Conservation (phyloP, 2,329 filamentous ascomycete genomes). For the Byssochlamys sp. region DNA sequence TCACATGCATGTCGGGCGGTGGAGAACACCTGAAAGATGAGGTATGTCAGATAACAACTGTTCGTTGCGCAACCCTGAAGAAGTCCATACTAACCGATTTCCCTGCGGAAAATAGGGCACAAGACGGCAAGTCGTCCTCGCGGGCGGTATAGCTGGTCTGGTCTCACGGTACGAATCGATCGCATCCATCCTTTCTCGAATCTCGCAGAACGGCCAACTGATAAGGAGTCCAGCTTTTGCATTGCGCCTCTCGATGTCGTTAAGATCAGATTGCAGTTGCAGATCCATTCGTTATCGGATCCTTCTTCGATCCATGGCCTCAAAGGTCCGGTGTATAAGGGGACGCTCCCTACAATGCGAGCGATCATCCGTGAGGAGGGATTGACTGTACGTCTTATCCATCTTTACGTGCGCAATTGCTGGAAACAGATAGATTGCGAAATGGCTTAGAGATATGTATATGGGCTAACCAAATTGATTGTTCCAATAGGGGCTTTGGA, state of each 20-base stretch:
- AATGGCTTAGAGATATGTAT: not conserved
- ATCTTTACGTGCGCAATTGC: not conserved
- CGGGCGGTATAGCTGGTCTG: constrained; percentile 66
- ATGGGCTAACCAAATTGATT: not conserved
- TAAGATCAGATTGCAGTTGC: constrained; percentile 94
- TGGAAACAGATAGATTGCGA: not conserved
- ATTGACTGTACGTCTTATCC: constrained; percentile 45
- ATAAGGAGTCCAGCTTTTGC: constrained; percentile 60
- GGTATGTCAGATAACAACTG: constrained; percentile 31
- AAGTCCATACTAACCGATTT: not conserved
- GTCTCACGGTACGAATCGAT: constrained; percentile 60
- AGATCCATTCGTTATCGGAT: constrained; percentile 73
- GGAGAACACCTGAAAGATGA: constrained; percentile 61
- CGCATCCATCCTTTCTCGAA: not conserved
- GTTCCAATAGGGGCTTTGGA: constrained; percentile 62
- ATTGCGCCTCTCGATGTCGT: constrained; percentile 93
- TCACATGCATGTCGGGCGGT: constrained; percentile 54
- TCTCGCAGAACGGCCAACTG: not conserved
- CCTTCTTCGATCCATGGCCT: constrained; percentile 50
- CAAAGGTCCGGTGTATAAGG: constrained; percentile 51
- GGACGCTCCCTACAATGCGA: constrained; percentile 64
- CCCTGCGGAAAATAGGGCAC: constrained; percentile 45
- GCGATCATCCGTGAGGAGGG: constrained; percentile 75
- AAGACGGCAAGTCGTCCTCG: constrained; percentile 54
- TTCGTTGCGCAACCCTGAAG: not conserved